phyloP scores from a whole-genome alignment of 352 stramenopile genomes.

The Phytopythium sindhum region DNA sequence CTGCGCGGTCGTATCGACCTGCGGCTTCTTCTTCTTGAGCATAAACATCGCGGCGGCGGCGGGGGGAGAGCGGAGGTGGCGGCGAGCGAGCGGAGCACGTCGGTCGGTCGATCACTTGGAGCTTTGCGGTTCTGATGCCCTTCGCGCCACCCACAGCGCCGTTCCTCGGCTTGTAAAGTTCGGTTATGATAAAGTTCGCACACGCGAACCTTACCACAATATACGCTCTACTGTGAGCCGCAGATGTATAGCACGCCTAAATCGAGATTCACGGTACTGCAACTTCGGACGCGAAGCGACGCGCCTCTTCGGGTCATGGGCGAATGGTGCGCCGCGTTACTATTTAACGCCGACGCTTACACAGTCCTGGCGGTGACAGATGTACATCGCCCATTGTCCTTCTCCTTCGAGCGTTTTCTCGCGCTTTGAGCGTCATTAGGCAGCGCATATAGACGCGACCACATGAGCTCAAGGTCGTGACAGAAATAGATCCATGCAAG shows the following conservation, averaged over 20 bases:
- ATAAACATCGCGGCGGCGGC: slow-evolving; percentile 54
- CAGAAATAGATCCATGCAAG: not conserved
- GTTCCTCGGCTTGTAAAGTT: not conserved
- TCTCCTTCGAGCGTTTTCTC: not conserved
- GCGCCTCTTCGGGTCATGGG: not conserved
- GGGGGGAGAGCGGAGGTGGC: not conserved
- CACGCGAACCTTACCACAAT: not conserved
- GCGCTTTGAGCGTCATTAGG: no score
- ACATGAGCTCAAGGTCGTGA: not conserved
- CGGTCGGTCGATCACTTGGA: not conserved
- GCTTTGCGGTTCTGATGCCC: not conserved
- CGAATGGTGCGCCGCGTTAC: no score
- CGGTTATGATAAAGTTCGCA: not conserved
- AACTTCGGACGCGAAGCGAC: not conserved
- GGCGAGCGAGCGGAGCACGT: not conserved
- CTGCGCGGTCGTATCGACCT: slow-evolving; percentile 75
- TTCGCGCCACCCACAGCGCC: not conserved
- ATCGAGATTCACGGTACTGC: no score
- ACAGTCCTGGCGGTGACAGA: no score
- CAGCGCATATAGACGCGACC: not conserved
- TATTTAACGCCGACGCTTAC: no score
- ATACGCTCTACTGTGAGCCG: not conserved
- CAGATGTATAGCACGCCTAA: not conserved
- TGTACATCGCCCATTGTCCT: not conserved
- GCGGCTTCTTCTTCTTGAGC: slow-evolving; percentile 88